Evolutionary conservation across 352 stramenopile genomes (phyloP), one percentile per base, ranked within the genome.

Genomic region (Phytophthora pinifolia): DNA sequence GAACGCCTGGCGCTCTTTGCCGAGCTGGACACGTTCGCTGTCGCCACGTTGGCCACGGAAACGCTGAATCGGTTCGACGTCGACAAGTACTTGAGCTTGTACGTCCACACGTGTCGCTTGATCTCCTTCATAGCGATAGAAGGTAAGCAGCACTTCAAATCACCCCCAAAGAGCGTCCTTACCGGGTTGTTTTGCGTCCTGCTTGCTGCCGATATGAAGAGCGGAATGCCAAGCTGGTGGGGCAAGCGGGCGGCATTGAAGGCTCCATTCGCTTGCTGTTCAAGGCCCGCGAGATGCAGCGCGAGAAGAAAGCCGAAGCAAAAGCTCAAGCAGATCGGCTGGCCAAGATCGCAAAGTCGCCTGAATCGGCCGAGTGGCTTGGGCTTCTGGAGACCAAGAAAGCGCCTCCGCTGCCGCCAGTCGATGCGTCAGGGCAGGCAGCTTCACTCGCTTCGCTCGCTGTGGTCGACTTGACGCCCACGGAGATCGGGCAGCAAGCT

Each of bases 401-500:
- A 27, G 45, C 63, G 8, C 45, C 56, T 14, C 64, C 65, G 2
- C 70, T 58, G 10, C 53, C 59, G 7, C 62, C 67, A 22, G 34
- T 70, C 14, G 43, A 73, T 38, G 59, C 46, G 5, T 56, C 57
- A 2, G 68, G 54, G 4, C 54, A 70, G 52, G 54, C 74, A 14
- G 54, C 62, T 7, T 81, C 52, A 13, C 32, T 88, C 9, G 71
- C 53, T 7, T 72, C 68, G 2, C 62, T 88, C 7, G 68, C 78
- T 10, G 67, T 74, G 3, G 76, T 88, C 2, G 80, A 88, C 42
- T 88, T 84, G 31, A 86, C 77, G 0, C 79, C 77, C 6, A 74
- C 74, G 0, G 80, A 90, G 37, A 70, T 90, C 17, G 80, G 71
- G 2, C 80, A 90, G 48, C 77, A 80, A 38, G 74, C 76, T 12